Conservation (phyloP, 139 green algal genomes). For the Chlamydomonas eustigma region DNA sequence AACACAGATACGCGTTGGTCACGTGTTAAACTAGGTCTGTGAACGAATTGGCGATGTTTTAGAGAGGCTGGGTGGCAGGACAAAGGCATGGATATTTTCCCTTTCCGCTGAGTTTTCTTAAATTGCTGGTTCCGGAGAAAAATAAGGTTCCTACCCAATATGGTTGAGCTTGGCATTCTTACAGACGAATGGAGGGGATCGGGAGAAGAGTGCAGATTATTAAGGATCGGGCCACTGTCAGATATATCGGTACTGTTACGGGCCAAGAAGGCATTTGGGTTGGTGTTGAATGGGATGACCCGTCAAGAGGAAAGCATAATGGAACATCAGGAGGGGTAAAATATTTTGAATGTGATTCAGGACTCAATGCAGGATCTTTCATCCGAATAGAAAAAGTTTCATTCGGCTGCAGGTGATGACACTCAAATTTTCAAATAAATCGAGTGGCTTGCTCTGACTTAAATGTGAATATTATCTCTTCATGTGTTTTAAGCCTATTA, state of each 20-base stretch:
- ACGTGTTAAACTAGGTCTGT: no score
- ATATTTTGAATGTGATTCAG: conserved; percentile 63
- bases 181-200: no score
- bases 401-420: conserved; percentile 30
- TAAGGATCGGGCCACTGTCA: conserved; percentile 59
- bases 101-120: no score
- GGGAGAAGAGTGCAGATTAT: conserved; percentile 39
- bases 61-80: no score
- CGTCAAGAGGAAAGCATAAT: conserved; percentile 73
- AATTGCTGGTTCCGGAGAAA: no score
- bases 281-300: conserved; percentile 84
- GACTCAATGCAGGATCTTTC: conserved; percentile 53
- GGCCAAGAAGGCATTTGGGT: conserved; percentile 67
- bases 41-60: no score
- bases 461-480: not conserved
- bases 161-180: no score
- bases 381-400: conserved; percentile 59
- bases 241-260: conserved; percentile 62
- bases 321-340: conserved; percentile 46
- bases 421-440: no score
- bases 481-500: conserved; percentile 37
- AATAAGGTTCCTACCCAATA: no score
- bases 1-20: not conserved
- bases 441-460: no score
- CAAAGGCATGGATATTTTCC: no score